Evolutionary conservation across 139 green algal species (phyloP), one percentile per base, ranked within the genome.

Genomic region (Nannochloris sp.): DNA sequence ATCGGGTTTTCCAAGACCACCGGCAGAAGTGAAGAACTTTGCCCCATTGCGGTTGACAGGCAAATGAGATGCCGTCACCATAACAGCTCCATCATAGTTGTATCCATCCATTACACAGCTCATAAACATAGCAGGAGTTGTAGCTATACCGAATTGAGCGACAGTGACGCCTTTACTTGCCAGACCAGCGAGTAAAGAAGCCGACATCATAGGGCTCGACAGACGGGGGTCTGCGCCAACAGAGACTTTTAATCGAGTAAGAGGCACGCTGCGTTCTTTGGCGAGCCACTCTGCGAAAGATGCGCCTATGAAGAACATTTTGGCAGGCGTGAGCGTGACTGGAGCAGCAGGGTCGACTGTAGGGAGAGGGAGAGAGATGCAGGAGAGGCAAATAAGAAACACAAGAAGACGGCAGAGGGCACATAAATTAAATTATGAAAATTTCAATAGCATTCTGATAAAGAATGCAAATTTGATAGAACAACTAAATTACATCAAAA

Each of bases 61-160:
- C 72, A 96, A 81, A 81, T 95, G 89, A 25, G 71, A 86, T 9
- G 90, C 90, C 0, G 90, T 97, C 23, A 95, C 76, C 84, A 96
- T 97, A 55, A 97, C 85, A 1, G 58, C 72, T 1, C 71, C 72
- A 46, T 83, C 70, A 45, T 81, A 84, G 45, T 74, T 15, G 24
- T 82, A 72, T 8, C 60, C 66, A n/a, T 44, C 27, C 37, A 74
- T 70, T 29, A 96, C 78, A 47, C 86, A 95, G 69, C 75, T 83
- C 74, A 95, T 95, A 81, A 96, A 98, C 87, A 96, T 96, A 54
- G 90, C 91, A 14, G 92, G 92, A 19, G 91, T 98, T 54, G 92
- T 96, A 37, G 89, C 82, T 12, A 95, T 72, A 27, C 89, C 89
- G 59, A 92, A 85, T 48, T 82, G 73, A 15, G 73, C 61, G 25